Base-by-base conservation (phyloP, 2,329 filamentous ascomycete genomes). In the Fusarium papillatum region DNA sequence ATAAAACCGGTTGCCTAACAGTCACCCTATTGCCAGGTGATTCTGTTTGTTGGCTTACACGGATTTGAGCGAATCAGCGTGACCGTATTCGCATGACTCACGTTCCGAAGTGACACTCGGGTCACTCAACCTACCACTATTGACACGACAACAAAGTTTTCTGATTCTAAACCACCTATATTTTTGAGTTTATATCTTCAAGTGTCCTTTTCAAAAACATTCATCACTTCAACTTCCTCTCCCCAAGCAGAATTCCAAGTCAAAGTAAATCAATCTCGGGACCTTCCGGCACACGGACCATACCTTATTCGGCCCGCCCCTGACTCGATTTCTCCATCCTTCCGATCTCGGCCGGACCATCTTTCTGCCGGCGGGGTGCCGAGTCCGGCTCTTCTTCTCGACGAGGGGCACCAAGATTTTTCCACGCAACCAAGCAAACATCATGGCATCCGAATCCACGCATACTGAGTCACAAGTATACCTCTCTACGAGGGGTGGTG, bases 401-500 rank as follows among this genome's bases (percentile, higher is more conserved):
- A 57, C 64, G 74, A 77, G 71, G 68, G 74, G 71, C 68, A 68
- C 31, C 68, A 53, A 76, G 71, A 76, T 65, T 76, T 77, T 77
- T 73, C 57, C 31, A 60, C 60, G 57, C 69, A 70, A 69, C 43
- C 71, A 16, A 64, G 16, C 57, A 59, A 55, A 48, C 65, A 78
- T 50, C 64, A 79, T 79, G 77, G 76, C 78, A 29, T 77, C 66
- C 74, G 60, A 74, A 57, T 63, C 70, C 69, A 71, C 73, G 24
- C 78, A 79, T 73, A 79, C 67, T 16, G 72, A 79, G 74, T 80
- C 78, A 60, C 78, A 80, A 65, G 69, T 77, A 6, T 80, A 74
- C 76, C 78, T 80, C 66, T 80, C 78, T 7, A 80, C 78, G 48
- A 76, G 78, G 61, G 78, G 78, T 11, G 78, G 78, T n/a, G 78